Evolutionary conservation across 371 early-diverging fungal species (phyloP).

Genomic region (Phascolomyces articulosus): DNA sequence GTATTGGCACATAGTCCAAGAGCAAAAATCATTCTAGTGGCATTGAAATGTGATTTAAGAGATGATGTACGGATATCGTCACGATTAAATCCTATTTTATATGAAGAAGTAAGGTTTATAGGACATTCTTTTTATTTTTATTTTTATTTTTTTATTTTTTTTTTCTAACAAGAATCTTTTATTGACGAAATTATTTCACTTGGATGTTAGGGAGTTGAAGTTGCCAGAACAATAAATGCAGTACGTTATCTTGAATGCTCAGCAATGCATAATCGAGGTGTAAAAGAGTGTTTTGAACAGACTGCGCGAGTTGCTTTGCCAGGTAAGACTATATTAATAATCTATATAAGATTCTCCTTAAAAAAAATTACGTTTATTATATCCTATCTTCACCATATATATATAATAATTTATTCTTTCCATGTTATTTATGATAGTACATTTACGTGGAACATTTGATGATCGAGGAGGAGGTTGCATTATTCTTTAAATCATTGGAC

Average conservation of each 20-base stretch:
- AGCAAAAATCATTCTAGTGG: slow-evolving; percentile 53
- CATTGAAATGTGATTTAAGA: slow-evolving; percentile 61
- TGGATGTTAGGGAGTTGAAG: slow-evolving; percentile 10
- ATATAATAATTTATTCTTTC: neutral
- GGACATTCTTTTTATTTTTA: neutral
- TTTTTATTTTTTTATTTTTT: no score
- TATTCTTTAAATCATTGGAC: neutral
- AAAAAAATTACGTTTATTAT: no score
- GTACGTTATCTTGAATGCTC: slow-evolving; percentile 59
- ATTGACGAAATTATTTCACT: neutral
- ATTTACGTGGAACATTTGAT: neutral
- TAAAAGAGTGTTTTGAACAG: slow-evolving; percentile 55
- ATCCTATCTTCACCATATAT: neutral
- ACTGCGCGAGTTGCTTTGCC: slow-evolving; percentile 48
- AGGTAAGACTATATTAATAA: slow-evolving; percentile 20
- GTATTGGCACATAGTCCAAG: slow-evolving; percentile 45
- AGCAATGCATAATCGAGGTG: slow-evolving; percentile 56
- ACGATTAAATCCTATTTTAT: slow-evolving; percentile 33
- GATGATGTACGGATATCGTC: slow-evolving; percentile 28
- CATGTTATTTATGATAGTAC: neutral
- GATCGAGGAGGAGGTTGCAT: slow-evolving; percentile 4
- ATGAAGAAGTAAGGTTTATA: slow-evolving; percentile 41
- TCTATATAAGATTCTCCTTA: neutral
- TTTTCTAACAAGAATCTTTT: no score
- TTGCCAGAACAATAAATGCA: slow-evolving; percentile 39